Conservation (phyloP, 202 grass and related monocot species). For the Setaria viridis region DNA sequence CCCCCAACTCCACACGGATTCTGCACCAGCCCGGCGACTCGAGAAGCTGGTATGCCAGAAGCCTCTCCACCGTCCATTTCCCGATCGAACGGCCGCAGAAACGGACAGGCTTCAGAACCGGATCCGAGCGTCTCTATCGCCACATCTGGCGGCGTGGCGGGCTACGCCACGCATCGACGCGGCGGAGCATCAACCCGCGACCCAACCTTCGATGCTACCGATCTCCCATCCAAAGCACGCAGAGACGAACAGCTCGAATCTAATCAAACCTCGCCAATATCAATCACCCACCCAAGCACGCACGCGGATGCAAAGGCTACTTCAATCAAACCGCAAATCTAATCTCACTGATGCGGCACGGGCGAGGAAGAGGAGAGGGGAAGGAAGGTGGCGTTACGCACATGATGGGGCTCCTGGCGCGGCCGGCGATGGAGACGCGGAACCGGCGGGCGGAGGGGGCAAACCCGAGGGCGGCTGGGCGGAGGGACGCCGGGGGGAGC, state of each 20-base stretch:
- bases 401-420: conserved; percentile 62
- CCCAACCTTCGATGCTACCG: background rate
- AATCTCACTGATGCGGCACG: background rate
- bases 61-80: conserved; percentile 19
- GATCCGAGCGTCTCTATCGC: conserved; percentile 32
- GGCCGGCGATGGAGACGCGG: conserved; percentile 56
- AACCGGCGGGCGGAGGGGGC: conserved; percentile 39
- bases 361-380: background rate
- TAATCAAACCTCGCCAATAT: background rate
- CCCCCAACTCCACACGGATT: conserved; percentile 19
- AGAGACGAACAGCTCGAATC: background rate
- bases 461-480: conserved; percentile 41
- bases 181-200: background rate
- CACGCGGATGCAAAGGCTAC: background rate
- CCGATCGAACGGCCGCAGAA: conserved; percentile 23
- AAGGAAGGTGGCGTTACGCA: background rate
- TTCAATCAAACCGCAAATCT: background rate
- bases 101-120: background rate
- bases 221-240: background rate
- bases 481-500: conserved; percentile 45
- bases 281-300: background rate
- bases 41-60: background rate
- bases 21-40: conserved; percentile 11
- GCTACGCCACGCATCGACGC: conserved; percentile 25
- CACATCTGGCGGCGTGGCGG: background rate